Evolutionary conservation across 2,329 filamentous ascomycete species (phyloP).

Genomic region (Fulvia fulva): DNA sequence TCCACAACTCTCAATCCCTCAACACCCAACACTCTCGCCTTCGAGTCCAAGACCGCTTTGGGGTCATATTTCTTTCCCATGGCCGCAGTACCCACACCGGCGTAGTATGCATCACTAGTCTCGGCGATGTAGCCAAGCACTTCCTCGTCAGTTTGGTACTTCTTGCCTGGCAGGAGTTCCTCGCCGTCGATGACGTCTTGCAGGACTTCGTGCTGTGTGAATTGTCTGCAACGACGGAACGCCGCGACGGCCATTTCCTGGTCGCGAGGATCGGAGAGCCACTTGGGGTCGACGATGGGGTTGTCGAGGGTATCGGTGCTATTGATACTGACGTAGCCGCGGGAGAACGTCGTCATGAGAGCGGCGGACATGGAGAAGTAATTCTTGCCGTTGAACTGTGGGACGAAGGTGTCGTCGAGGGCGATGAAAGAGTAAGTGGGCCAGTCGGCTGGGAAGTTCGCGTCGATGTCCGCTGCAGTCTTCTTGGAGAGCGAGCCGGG

Average conservation of each 20-base stretch:
- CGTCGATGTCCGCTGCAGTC: slow-evolving; percentile 1
- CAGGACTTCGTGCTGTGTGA: slow-evolving; percentile 27
- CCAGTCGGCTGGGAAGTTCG: slow-evolving; percentile 16
- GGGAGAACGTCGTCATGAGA: slow-evolving; percentile 33
- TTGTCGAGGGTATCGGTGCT: slow-evolving; percentile 8
- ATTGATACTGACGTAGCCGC: slow-evolving; percentile 14
- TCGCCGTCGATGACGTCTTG: slow-evolving; percentile 17
- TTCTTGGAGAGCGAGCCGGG: slow-evolving; percentile 7
- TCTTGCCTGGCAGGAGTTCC: slow-evolving; percentile 19
- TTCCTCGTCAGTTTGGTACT: slow-evolving; percentile 12
- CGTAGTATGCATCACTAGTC: slow-evolving; percentile 17
- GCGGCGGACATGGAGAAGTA: background rate
- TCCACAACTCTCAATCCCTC: slow-evolving; percentile 19
- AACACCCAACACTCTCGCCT: slow-evolving; percentile 37
- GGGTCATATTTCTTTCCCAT: slow-evolving; percentile 25
- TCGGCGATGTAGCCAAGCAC: slow-evolving; percentile 22
- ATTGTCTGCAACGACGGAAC: slow-evolving; percentile 33
- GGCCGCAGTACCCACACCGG: slow-evolving; percentile 13
- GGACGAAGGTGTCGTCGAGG: slow-evolving; percentile 3
- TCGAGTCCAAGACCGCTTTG: slow-evolving; percentile 33
- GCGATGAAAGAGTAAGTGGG: slow-evolving; percentile 13
- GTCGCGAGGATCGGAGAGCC: slow-evolving; percentile 34
- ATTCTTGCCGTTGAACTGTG: background rate
- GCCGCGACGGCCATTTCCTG: slow-evolving; percentile 32
- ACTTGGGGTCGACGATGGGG: slow-evolving; percentile 28